Evolutionary conservation across 2,329 filamentous ascomycete genomes (phyloP).

Genomic region (Lojkania enalia): DNA sequence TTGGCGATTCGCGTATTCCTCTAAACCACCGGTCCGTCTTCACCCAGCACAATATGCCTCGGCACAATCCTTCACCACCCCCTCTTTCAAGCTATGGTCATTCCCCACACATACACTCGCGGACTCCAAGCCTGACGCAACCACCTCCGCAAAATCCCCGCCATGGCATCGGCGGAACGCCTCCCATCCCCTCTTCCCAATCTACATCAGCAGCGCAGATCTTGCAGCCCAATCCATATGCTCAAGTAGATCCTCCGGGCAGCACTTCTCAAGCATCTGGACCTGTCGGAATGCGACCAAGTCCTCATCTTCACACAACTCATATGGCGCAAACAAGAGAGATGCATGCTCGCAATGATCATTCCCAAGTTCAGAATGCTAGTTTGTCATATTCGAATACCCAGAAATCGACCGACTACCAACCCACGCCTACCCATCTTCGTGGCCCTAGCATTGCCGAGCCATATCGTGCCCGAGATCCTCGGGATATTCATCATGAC

Average conservation of each 20-base stretch:
- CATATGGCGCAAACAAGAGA: constrained; percentile 36
- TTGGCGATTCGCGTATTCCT: constrained; percentile 25
- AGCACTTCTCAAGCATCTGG: constrained; percentile 30
- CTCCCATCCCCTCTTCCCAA: constrained; percentile 24
- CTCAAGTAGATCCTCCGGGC: constrained; percentile 41
- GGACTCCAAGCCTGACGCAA: constrained; percentile 39
- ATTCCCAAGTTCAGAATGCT: constrained; percentile 35
- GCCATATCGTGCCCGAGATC: constrained; percentile 33
- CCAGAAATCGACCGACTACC: constrained; percentile 35
- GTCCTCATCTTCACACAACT: constrained; percentile 37
- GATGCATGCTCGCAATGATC: constrained; percentile 35
- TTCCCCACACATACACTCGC: constrained; percentile 40
- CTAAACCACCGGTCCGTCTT: constrained; percentile 38
- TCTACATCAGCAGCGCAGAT: constrained; percentile 30
- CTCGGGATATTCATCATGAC: constrained; percentile 33
- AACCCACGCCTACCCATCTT: constrained; percentile 28
- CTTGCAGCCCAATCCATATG: constrained; percentile 43
- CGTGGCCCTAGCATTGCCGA: constrained; percentile 31
- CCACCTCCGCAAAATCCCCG: constrained; percentile 28
- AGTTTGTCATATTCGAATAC: constrained; percentile 38
- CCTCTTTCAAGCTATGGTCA: constrained; percentile 33
- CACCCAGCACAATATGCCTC: constrained; percentile 35
- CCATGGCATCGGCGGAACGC: constrained; percentile 26
- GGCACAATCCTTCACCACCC: constrained; percentile 41
- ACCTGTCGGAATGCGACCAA: constrained; percentile 42